Evolutionary conservation across 164 flowering plant species (phyloP).

Genomic region (Hamamelis virginiana): DNA sequence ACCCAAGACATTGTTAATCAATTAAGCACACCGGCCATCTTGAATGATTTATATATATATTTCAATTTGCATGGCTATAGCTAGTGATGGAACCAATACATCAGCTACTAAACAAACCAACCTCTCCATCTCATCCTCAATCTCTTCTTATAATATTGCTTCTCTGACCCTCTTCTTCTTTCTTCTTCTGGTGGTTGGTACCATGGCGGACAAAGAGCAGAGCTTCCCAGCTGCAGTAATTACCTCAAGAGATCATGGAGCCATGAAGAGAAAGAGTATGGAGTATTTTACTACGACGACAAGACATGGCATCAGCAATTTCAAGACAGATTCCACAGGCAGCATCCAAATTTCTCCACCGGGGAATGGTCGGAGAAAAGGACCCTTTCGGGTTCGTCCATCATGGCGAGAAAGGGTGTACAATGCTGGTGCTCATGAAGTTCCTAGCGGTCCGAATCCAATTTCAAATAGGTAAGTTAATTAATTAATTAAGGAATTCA

Average conservation of each 20-base stretch:
- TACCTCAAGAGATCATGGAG: neutral
- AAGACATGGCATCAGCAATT: constrained; percentile 1
- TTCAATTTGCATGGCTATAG: constrained; percentile 40
- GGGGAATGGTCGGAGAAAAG: neutral
- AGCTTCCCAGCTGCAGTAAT: neutral
- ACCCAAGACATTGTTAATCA: too few species aligned
- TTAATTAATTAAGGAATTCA: neutral
- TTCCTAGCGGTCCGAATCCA: constrained; percentile 63
- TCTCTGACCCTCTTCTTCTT: constrained; percentile 21
- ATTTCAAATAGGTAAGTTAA: constrained; percentile 43
- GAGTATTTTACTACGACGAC: constrained; percentile 3
- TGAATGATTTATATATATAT: constrained; percentile 16
- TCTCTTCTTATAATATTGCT: constrained; percentile 11
- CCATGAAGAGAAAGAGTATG: constrained; percentile 3
- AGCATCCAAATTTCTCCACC: constrained; percentile 9
- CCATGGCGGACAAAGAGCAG: constrained; percentile 8
- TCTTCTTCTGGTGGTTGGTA: constrained; percentile 10
- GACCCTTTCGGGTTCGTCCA: constrained; percentile 3
- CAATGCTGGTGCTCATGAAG: constrained; percentile 47
- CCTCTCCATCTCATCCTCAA: constrained; percentile 1
- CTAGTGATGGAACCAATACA: constrained; percentile 15
- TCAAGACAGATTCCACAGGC: neutral
- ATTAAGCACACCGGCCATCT: too few species aligned
- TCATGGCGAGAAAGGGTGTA: constrained; percentile 25
- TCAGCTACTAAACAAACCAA: neutral